A percentile compares a stretch with the other conserved stretches of the same genome.
These are phyloP conservation scores for Taphrina deformans DNA, from an alignment of 1,139 yeast genomes.

Conservation along the genomic window DNA sequence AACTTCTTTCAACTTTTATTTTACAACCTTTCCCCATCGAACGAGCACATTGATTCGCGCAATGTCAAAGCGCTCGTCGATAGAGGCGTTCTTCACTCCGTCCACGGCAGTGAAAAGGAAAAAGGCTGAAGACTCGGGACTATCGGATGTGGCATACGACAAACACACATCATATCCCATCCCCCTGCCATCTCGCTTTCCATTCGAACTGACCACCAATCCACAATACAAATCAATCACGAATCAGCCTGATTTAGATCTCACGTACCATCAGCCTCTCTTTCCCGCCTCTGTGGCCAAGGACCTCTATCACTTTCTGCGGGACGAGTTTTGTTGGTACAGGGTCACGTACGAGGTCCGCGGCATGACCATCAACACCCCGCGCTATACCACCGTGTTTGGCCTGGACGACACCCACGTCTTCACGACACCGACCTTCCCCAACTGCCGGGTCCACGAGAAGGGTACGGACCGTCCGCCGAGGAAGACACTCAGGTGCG, in stretches of 20 bases:
- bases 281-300: constrained; percentile 14
- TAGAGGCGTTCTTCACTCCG: neutral
- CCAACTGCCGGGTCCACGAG: neutral
- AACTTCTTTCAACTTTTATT: neutral
- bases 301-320: constrained; percentile 19
- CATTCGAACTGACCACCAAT: constrained; percentile 3
- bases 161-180: constrained; percentile 24
- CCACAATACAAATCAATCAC: neutral
- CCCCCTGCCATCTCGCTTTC: constrained; percentile 9
- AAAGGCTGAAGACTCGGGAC: neutral
- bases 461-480: constrained; percentile 8
- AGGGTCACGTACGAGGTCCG: constrained; percentile 30
- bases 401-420: constrained; percentile 30
- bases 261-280: constrained; percentile 13
- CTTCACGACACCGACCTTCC: neutral
- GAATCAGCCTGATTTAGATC: neutral
- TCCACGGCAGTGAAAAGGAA: neutral
- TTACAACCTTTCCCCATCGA: no score
- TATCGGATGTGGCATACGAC: neutral
- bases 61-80: constrained; percentile 15
- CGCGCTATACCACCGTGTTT: constrained; percentile 32
- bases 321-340: constrained; percentile 32
- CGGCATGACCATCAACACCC: constrained; percentile 31
- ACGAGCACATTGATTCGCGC: no score
- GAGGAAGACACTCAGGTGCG: constrained; percentile 13